Evolutionary conservation across 495 filamentous ascomycete species (phyloP).

Genomic region (Neurospora hispaniola): DNA sequence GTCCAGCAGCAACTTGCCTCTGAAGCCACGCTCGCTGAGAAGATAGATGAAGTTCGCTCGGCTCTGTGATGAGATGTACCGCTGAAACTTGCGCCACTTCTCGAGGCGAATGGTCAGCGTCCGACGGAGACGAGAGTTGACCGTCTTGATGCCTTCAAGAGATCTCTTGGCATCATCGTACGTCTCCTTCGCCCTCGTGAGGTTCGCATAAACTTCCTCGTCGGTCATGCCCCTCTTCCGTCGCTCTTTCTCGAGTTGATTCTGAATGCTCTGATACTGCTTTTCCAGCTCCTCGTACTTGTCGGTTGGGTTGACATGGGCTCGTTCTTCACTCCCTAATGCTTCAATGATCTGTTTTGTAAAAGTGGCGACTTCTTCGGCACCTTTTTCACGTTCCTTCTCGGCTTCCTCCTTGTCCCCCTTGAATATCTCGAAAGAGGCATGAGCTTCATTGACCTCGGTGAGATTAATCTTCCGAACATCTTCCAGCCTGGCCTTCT

Average conservation of each 20-base stretch:
- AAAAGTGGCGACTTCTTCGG: constrained; percentile 40
- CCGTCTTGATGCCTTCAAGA: constrained; percentile 35
- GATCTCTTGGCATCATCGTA: constrained; percentile 29
- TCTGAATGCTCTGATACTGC: constrained; percentile 48
- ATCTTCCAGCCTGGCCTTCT: constrained; percentile 36
- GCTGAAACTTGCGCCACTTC: constrained; percentile 72
- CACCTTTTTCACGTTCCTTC: constrained; percentile 35
- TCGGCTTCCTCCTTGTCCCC: constrained; percentile 35
- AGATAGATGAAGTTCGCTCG: constrained; percentile 80
- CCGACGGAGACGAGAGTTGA: constrained; percentile 48
- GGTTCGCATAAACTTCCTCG: constrained; percentile 47
- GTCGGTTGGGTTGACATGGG: constrained; percentile 39
- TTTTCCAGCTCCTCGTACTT: constrained; percentile 51
- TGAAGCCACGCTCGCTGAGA: constrained; percentile 77
- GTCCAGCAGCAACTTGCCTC: constrained; percentile 68
- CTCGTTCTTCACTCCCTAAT: background rate
- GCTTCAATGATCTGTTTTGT: constrained; percentile 41
- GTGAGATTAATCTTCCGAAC: constrained; percentile 43
- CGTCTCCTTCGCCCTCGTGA: constrained; percentile 22
- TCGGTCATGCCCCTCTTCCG: constrained; percentile 48
- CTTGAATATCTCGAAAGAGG: constrained; percentile 38
- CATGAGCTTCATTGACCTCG: constrained; percentile 57
- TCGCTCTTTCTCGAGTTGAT: constrained; percentile 36
- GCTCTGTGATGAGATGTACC: constrained; percentile 71
- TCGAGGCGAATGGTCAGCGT: constrained; percentile 59